Evolutionary conservation across 164 flowering plant species (phyloP), one percentile per base, ranked within the genome.

Genomic region (Berberis vulgaris): DNA sequence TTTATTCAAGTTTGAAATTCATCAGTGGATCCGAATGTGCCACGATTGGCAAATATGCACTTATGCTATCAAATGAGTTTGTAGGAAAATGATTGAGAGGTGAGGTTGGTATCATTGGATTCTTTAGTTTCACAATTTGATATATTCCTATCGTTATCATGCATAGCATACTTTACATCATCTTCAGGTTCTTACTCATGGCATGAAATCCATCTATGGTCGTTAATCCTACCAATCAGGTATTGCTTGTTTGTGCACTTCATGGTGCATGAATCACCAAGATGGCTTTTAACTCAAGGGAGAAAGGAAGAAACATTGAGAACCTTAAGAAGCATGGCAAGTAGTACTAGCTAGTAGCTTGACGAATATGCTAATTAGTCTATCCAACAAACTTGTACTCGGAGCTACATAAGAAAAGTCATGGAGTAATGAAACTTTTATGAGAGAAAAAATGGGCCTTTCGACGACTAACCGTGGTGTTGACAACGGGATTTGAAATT

Each of bases 11-110:
- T 38, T 43, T 88, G 7, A 62, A 82, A 52, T 81, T 91, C 66
- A 7, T 83, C 3, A 12, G 70, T 12, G 97, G 97, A 3, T 68
- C 84, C 40, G 84, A 82, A 0, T 77, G 96, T 0, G 84, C 87
- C 1, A 70, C 86, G 0, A 76, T 88, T 9, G 88, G 86, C 1
- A 79, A 88, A 0, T 78, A 76, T 39, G 72, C 88, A 0, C 71
- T 91, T 4, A 88, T 90, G 1, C 62, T 86, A 4, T 65, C 83
- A 2, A 76, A 85, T 0, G 96, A 86, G 68, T 58, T 79, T 1
- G 91, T 86, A 1, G 89, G 91, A 1, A 82, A 77, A 58, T 39
- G 60, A 45, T 85, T 91, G 86, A 78, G 97, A 0, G 85, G 83
- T 5, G 74, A 72, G 49, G 80, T 81, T 0, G 86, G 86, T 1